phyloP scores from a whole-genome alignment of 805 yeast species.

The Metschnikowia sp. region DNA sequence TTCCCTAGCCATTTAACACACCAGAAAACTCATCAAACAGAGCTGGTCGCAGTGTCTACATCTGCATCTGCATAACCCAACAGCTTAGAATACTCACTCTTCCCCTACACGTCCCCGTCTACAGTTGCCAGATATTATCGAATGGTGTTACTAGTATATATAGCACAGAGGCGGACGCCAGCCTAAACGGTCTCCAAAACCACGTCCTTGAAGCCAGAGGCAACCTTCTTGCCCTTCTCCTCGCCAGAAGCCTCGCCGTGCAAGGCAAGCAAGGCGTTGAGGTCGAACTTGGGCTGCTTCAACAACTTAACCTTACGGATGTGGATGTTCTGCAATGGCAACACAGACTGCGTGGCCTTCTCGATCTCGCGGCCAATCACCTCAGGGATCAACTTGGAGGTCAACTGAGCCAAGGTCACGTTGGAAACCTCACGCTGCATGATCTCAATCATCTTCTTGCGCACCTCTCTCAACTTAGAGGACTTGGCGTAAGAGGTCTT shows the following conservation, averaged over 20 bases:
- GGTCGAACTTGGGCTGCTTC: constrained; percentile 98
- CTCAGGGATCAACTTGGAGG: constrained; percentile 96
- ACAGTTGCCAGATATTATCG: neutral
- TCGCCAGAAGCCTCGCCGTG: constrained; percentile 91
- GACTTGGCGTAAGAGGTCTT: constrained; percentile 98
- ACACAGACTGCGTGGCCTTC: constrained; percentile 91
- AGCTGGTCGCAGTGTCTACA: too few species aligned
- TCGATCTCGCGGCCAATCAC: constrained; percentile 98
- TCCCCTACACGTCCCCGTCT: neutral
- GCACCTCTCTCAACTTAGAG: constrained; percentile 93
- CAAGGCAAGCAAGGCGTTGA: constrained; percentile 91
- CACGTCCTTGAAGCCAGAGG: constrained; percentile 97
- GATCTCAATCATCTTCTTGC: constrained; percentile 95
- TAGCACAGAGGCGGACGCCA: constrained; percentile 15
- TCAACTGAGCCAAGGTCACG: constrained; percentile 94
- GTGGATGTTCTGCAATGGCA: constrained; percentile 98
- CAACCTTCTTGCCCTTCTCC: constrained; percentile 98
- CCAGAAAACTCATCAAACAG: too few species aligned
- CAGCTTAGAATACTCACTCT: too few species aligned
- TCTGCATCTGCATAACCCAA: too few species aligned
- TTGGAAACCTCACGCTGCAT: constrained; percentile 94
- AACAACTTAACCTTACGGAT: constrained; percentile 98
- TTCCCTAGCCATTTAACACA: too few species aligned
- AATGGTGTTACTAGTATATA: constrained; percentile 16
- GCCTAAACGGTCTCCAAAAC: constrained; percentile 91